Conservation (phyloP, 106 monocot genomes). For the Dendrobium officinale region DNA sequence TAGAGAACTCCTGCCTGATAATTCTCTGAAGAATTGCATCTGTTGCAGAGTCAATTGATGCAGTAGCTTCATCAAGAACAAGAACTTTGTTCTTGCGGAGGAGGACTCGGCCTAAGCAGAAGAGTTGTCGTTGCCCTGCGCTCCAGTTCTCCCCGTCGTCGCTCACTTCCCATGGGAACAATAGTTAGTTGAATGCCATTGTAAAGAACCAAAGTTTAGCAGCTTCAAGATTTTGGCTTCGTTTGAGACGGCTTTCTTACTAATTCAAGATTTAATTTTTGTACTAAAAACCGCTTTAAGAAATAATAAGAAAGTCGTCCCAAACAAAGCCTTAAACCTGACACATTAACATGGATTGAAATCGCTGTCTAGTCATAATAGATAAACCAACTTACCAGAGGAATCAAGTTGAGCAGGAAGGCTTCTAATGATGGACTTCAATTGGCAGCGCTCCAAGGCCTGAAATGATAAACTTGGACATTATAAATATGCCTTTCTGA, state of each 20-base stretch:
- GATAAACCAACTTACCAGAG: constrained; percentile 24
- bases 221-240: too few relatives aligned
- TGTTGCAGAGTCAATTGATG: constrained; percentile 75
- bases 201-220: too few relatives aligned
- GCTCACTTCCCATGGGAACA: constrained; percentile 29
- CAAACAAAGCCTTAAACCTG: too few relatives aligned
- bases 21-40: constrained; percentile 56
- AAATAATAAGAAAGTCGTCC: too few relatives aligned
- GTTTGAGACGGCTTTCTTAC: too few relatives aligned
- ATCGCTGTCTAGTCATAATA: too few relatives aligned
- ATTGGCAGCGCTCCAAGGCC: constrained; percentile 71
- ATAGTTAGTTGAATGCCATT: not conserved
- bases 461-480: not conserved
- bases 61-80: constrained; percentile 79
- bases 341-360: too few relatives aligned
- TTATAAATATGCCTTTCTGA: not conserved
- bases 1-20: constrained; percentile 53
- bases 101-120: constrained; percentile 67
- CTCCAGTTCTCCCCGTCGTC: constrained; percentile 87
- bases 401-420: constrained; percentile 74
- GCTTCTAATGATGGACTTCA: constrained; percentile 45
- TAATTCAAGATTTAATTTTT: too few relatives aligned
- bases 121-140: constrained; percentile 66
- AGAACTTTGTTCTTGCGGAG: constrained; percentile 60
- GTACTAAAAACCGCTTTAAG: too few relatives aligned